Evolutionary conservation across 2,329 filamentous ascomycete genomes (phyloP).

Genomic region (Fusarium decemcellulare): DNA sequence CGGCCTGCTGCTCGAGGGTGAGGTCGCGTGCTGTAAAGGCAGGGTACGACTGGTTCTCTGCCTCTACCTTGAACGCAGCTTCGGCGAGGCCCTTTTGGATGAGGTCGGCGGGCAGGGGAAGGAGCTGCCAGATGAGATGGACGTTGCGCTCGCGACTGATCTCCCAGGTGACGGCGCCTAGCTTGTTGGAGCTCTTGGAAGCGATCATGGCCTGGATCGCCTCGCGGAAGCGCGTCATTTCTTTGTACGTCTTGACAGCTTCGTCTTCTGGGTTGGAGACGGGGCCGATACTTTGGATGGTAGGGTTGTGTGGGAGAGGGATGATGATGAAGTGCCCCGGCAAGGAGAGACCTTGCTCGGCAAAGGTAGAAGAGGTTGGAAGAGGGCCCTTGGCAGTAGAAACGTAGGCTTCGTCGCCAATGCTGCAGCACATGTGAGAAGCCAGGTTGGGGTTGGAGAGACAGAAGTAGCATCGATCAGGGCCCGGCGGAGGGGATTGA

Average conservation of each 20-base stretch:
- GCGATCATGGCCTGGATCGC: constrained; percentile 85
- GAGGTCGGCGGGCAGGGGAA: constrained; percentile 80
- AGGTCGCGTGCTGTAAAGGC: constrained; percentile 64
- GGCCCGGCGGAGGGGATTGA: constrained; percentile 73
- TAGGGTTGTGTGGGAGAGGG: constrained; percentile 85
- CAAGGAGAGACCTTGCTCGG: constrained; percentile 75
- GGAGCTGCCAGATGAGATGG: constrained; percentile 94
- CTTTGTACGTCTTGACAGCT: constrained; percentile 74
- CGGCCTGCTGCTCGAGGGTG: constrained; percentile 64
- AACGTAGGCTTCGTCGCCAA: constrained; percentile 89
- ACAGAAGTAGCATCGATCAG: constrained; percentile 94
- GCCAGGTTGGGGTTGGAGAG: constrained; percentile 88
- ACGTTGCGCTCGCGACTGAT: constrained; percentile 86
- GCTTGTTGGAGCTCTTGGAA: constrained; percentile 65
- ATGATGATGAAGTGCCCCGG: constrained; percentile 93
- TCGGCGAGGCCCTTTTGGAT: constrained; percentile 84
- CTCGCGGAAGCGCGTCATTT: constrained; percentile 87
- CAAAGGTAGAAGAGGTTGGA: constrained; percentile 78
- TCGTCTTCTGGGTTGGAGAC: constrained; percentile 64
- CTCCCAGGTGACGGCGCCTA: constrained; percentile 93
- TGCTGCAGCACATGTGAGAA: constrained; percentile 90
- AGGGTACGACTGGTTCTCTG: constrained; percentile 78
- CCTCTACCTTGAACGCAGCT: constrained; percentile 89
- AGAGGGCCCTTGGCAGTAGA: constrained; percentile 95
- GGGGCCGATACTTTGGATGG: constrained; percentile 76